Evolutionary conservation across 805 yeast genomes (phyloP), one percentile per base, ranked within the genome.

Genomic region (Cyberlindnera euphorbiae): DNA sequence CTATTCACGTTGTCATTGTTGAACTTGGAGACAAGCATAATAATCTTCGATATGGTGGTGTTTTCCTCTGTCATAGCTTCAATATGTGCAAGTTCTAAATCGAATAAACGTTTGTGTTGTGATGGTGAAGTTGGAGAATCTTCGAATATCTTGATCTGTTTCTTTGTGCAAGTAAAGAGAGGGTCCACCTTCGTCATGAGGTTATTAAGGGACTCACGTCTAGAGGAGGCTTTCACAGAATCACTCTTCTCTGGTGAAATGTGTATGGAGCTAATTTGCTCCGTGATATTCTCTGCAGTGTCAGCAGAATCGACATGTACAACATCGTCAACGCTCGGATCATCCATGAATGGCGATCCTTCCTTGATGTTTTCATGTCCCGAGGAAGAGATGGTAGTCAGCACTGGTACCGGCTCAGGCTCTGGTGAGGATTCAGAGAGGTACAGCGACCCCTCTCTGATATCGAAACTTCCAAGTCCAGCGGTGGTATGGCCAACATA

Each of bases 161-260:
- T 42, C 26, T 40, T 47, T 6, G 42, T 21, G 11, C 39, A 32
- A 32, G 19, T 40, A 39, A 54, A 54, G 10, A 54, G 40, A 2
- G 57, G 58, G 32, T 54, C 57, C 3, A 49, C 29, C 25, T 39
- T 46, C 16, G 33, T 30, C 16, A 54, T 44, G 14, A 54, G 31
- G 15, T 46, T 40, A 13, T 35, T 33, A 22, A 51, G 33, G 6
- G 56, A 49, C 8, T 41, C 22, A 29, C 45, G 38, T 15, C 44
- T 45, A 4, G 37, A n/a, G n/a, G 41, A 31, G 0, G 45, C 32
- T 10, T 22, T 36, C 28, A 42, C 27, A n/a, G n/a, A n/a, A n/a
- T 19, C 21, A 8, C 30, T 31, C 36, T 51, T 53, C 30, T 48
- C 44, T 10, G 58, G 56, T 1, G 58, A 50, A 8, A 53, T 53